These are phyloP conservation scores for Vitis riparia DNA, from an alignment of 164 flowering plant genomes.

Conservation along the genomic window DNA sequence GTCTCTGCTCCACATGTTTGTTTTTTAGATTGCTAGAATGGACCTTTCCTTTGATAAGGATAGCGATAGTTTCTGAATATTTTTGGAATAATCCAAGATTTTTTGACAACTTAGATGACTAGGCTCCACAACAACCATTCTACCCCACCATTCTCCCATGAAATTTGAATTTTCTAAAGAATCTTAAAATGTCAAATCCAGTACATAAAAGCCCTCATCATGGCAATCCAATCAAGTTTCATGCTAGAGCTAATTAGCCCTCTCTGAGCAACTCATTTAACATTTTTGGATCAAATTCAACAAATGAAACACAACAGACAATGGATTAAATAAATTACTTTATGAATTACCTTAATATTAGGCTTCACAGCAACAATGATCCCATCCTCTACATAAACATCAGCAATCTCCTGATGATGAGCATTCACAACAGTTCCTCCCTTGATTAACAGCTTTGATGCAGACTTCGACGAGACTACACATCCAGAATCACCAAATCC, in stretches of 20 bases:
- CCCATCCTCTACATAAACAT: conserved; percentile 95
- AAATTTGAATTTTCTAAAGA: no score
- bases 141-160: no score
- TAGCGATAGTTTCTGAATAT: no score
- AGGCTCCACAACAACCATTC: no score
- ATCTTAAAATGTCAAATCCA: no score
- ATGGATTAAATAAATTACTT: background rate
- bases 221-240: no score
- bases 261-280: background rate
- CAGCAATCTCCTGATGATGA: conserved; percentile 78
- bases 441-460: conserved; percentile 75
- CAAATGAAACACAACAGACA: background rate
- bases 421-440: conserved; percentile 98
- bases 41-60: no score
- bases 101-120: no score
- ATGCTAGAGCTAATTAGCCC: background rate
- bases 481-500: conserved; percentile 46
- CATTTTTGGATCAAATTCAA: background rate
- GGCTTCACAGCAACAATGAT: conserved; percentile 67
- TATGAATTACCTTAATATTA: conserved; percentile 57
- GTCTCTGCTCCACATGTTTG: no score
- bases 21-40: no score
- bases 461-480: conserved; percentile 31
- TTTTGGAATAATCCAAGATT: no score
- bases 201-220: no score